A percentile compares a stretch with the other conserved stretches of the same genome.
Conservation (phyloP, 352 stramenopile genomes). For the Poterioochromonas sp. region DNA sequence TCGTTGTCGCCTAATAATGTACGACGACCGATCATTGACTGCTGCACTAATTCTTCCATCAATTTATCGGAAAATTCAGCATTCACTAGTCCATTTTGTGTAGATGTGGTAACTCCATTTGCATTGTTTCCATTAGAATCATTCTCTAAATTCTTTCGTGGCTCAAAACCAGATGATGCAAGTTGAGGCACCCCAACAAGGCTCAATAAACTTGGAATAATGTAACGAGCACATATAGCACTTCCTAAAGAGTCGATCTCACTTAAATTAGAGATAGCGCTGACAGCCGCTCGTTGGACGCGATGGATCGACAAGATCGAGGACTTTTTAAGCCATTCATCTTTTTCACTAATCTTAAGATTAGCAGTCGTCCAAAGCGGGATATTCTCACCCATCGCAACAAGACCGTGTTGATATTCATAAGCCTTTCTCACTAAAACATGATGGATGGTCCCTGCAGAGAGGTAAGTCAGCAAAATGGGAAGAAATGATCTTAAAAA, state of each 20-base stretch:
- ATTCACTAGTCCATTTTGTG: too few species aligned
- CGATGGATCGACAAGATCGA: background rate
- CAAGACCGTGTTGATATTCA: background rate
- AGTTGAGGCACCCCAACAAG: slow-evolving; percentile 21
- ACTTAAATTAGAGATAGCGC: background rate
- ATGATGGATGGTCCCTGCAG: background rate
- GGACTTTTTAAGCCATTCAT: background rate
- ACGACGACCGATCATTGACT: too few species aligned
- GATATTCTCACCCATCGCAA: background rate
- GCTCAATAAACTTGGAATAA: slow-evolving; percentile 28
- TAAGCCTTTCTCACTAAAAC: background rate
- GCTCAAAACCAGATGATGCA: background rate
- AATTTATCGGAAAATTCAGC: too few species aligned
- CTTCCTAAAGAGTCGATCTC: background rate
- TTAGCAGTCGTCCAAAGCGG: background rate
- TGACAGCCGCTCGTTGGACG: slow-evolving; percentile 27
- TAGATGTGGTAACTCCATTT: too few species aligned
- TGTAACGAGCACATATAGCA: slow-evolving; percentile 5
- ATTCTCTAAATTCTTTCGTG: too few species aligned
- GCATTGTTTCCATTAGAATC: too few species aligned
- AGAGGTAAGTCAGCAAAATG: slow-evolving; percentile 21
- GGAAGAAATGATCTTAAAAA: slow-evolving; percentile 31
- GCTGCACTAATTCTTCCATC: too few species aligned
- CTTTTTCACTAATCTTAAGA: background rate
- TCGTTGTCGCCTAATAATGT: too few species aligned